Conservation (phyloP, 1,284 basidiomycete genomes). For the Malassezia globosa region DNA sequence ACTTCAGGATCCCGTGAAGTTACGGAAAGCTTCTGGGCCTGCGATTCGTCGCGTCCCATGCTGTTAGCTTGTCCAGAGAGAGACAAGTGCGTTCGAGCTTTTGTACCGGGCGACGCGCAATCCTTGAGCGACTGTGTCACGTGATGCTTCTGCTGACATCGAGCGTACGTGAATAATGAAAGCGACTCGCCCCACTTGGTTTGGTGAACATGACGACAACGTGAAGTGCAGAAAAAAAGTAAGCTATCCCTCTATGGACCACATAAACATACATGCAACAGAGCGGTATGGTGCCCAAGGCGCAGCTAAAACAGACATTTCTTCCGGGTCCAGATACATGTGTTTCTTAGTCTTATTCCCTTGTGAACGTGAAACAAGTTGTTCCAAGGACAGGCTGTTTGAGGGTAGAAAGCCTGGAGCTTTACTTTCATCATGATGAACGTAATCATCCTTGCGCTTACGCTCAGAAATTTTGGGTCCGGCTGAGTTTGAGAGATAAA, state of each 20-base stretch:
- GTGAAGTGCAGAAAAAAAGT: neutral
- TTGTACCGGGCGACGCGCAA: conserved; percentile 14
- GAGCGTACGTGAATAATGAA: neutral
- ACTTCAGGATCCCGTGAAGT: conserved; percentile 48
- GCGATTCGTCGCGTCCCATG: conserved; percentile 18
- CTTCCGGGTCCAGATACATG: conserved; percentile 35
- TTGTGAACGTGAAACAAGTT: conserved; percentile 24
- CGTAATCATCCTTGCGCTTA: conserved; percentile 21
- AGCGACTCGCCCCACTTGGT: too few species aligned
- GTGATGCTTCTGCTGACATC: neutral
- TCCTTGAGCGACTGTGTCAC: conserved; percentile 10
- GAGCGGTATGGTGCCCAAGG: conserved; percentile 38
- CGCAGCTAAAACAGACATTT: conserved; percentile 36
- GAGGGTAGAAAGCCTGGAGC: conserved; percentile 14
- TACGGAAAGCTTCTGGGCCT: conserved; percentile 43
- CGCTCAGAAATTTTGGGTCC: conserved; percentile 26
- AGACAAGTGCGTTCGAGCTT: neutral
- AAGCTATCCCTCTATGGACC: conserved; percentile 26
- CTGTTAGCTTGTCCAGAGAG: neutral
- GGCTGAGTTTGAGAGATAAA: conserved; percentile 28
- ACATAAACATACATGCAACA: conserved; percentile 39
- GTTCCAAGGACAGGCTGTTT: conserved; percentile 9
- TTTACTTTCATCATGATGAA: neutral
- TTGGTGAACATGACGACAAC: too few species aligned
- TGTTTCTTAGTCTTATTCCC: conserved; percentile 42